Evolutionary conservation across 371 early-diverging fungal species (phyloP), one percentile per base, ranked within the genome.

Genomic region (Fennellomyces sp.): DNA sequence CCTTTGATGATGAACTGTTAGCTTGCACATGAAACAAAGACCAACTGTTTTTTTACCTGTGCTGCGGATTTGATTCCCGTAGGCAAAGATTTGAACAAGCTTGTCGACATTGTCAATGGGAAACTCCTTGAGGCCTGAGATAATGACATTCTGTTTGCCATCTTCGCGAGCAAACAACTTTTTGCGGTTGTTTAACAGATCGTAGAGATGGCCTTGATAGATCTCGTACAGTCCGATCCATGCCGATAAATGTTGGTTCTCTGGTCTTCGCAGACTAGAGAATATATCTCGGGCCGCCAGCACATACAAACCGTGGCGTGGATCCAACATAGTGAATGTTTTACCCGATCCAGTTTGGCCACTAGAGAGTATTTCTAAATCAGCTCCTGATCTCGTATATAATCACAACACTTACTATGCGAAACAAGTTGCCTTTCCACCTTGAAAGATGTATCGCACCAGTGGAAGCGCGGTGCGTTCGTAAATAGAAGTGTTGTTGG

Each of bases 391-490:
- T n/a, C n/a, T n/a, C n/a, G n/a, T n/a, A n/a, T n/a, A n/a, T n/a
- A n/a, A n/a, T n/a, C n/a, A n/a, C n/a, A 21, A 23, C 2, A 70
- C 73, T 57, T 88, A 93, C 91, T 98, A 99, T 35, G 99, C 99
- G 83, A 99, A 97, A 70, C 99, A 95, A 4, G 99, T 98, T 0
- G 98, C 97, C 69, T 96, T 97, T 54, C 98, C 99, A 1, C 98
- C 98, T 45, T 81, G 69, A 57, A 98, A 95, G 4, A 97, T 87
- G 72, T 96, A 95, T 45, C 95, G 87, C 2, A 99, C 98, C 28
- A 99, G 76, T 0, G 96, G 96, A 33, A 80, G 83, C n/a, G 98
- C 98, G 3, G 96, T 95, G 23, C 92, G 85, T 64, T 86, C 73
- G 76, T 98, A 99, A 5, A 99, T 88, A 1, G 49, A 28, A n/a